A percentile compares a stretch with the other conserved stretches of the same genome.
Evolutionary conservation across 768 basidiomycete species (phyloP).

Genomic region (Botryobasidium botryosum): DNA sequence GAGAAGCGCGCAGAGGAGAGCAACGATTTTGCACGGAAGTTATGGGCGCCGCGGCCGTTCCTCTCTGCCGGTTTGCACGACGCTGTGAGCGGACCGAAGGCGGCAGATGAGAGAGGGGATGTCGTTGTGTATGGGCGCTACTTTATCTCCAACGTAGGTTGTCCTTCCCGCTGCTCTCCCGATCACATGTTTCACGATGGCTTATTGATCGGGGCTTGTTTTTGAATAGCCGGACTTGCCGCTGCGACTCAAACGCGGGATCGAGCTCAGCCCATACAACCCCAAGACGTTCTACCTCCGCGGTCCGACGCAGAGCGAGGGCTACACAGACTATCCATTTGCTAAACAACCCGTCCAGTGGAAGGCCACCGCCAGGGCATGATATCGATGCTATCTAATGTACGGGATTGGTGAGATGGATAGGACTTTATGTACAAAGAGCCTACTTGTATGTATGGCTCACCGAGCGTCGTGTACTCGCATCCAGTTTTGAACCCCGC

Average conservation of each 20-base stretch:
- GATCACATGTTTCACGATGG: not conserved
- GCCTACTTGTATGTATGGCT: too few relatives aligned
- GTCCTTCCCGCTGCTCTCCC: too few relatives aligned
- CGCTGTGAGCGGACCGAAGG: not conserved
- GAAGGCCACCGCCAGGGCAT: too few relatives aligned
- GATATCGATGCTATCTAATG: too few relatives aligned
- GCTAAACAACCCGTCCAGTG: too few relatives aligned
- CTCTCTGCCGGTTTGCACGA: not conserved
- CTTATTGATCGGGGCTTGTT: not conserved
- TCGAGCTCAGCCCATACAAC: not conserved
- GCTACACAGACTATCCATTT: slow-evolving; percentile 1
- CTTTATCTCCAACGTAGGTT: slow-evolving; percentile 4
- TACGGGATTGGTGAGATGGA: too few relatives aligned
- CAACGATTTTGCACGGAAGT: not conserved
- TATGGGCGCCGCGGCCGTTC: not conserved
- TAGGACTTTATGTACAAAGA: too few relatives aligned
- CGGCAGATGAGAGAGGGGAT: not conserved
- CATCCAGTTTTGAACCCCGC: too few relatives aligned
- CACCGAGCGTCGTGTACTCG: too few relatives aligned
- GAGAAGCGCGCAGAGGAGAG: not conserved
- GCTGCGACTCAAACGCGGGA: not conserved
- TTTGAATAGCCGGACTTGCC: slow-evolving; percentile 3
- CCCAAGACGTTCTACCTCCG: slow-evolving; percentile 1
- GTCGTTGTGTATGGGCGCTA: slow-evolving; percentile 1
- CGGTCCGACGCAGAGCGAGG: not conserved